Conservation (phyloP, 2,329 filamentous ascomycete species). For the Falciphora oryzae region DNA sequence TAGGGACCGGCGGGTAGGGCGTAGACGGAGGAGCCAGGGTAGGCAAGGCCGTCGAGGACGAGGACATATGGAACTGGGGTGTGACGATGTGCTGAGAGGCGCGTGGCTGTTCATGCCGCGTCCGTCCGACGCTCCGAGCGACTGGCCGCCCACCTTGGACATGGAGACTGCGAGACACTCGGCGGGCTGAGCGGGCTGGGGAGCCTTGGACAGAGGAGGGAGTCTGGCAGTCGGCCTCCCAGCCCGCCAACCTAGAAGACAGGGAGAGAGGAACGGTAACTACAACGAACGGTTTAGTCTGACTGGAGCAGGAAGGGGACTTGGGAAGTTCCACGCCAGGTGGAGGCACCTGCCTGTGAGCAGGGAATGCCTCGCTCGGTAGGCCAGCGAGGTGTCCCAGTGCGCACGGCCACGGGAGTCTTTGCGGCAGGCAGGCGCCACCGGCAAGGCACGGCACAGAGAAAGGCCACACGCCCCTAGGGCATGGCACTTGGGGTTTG, state of each 20-base stretch:
- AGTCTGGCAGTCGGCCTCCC: background rate
- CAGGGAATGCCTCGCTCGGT: background rate
- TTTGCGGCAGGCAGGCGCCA: background rate
- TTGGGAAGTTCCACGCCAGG: background rate
- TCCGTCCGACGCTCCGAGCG: background rate
- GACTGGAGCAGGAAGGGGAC: background rate
- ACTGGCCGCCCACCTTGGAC: background rate
- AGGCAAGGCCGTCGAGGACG: constrained; percentile 18
- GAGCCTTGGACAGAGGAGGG: background rate
- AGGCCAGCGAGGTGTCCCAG: background rate
- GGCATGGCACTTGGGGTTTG: background rate
- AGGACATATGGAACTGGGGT: constrained; percentile 11
- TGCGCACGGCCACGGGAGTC: constrained; percentile 4
- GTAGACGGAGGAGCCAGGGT: constrained; percentile 13
- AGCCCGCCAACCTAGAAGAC: background rate
- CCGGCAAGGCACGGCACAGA: background rate
- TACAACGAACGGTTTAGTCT: background rate
- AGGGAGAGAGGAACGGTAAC: background rate
- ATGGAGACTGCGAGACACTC: background rate
- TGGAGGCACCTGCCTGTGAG: background rate
- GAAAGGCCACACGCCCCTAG: background rate
- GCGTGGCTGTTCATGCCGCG: constrained; percentile 21
- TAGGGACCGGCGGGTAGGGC: constrained; percentile 16
- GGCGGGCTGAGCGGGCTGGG: background rate
- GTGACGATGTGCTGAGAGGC: constrained; percentile 13